Conservation (phyloP, 306 rosid genomes). For the Ormosia emarginata region DNA sequence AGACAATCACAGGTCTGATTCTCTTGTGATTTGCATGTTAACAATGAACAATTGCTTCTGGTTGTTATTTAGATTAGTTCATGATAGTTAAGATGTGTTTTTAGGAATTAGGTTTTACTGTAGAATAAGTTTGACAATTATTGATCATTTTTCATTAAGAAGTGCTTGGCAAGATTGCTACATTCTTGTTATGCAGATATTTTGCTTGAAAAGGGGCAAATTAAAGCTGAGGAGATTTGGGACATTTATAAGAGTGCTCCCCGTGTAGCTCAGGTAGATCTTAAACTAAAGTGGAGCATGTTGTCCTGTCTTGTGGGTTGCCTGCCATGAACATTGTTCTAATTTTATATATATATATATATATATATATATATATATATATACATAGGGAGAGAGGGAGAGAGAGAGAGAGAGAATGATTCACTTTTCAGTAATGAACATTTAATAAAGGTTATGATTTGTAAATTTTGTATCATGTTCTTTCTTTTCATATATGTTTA, state of each 20-base stretch:
- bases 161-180: slow-evolving; percentile 6
- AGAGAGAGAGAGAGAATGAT: neutral
- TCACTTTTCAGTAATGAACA: neutral
- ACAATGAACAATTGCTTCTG: neutral
- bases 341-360: neutral
- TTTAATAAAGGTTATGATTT: neutral
- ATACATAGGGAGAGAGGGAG: too few species aligned
- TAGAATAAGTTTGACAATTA: neutral
- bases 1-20: slow-evolving; percentile 85
- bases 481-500: neutral
- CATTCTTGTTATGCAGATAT: slow-evolving; percentile 59
- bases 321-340: neutral
- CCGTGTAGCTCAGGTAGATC: slow-evolving; percentile 67
- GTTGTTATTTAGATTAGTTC: slow-evolving; percentile 18
- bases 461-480: neutral
- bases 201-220: slow-evolving; percentile 80
- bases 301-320: slow-evolving; percentile 5
- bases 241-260: slow-evolving; percentile 63
- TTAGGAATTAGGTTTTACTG: neutral
- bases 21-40: slow-evolving; percentile 27
- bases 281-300: slow-evolving; percentile 15
- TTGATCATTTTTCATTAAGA: neutral
- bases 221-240: slow-evolving; percentile 84
- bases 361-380: neutral
- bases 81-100: slow-evolving; percentile 3